Evolutionary conservation across 768 basidiomycete species (phyloP).

Genomic region (Kondoa malvinella): DNA sequence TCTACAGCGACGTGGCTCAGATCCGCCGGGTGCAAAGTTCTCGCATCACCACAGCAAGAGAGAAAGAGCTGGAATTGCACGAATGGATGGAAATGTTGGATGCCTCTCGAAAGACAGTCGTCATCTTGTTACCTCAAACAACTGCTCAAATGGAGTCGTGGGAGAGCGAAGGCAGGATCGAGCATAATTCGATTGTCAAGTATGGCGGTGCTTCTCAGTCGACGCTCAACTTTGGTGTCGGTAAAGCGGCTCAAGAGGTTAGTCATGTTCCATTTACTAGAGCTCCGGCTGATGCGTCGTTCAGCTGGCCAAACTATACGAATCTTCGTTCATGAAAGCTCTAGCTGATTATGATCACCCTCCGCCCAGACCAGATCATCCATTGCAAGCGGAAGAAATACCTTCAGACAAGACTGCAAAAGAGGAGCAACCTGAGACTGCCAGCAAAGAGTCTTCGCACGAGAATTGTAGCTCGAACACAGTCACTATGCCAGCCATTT

Average conservation of each 20-base stretch:
- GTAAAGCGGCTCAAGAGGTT: conserved; percentile 13
- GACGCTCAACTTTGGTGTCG: conserved; percentile 15
- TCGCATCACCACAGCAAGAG: conserved; percentile 12
- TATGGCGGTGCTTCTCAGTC: conserved; percentile 16
- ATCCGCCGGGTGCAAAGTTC: conserved; percentile 14
- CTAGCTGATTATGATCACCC: neutral
- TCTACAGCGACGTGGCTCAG: conserved; percentile 18
- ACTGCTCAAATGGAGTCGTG: conserved; percentile 16
- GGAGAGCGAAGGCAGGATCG: conserved; percentile 1
- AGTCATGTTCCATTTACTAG: conserved; percentile 9
- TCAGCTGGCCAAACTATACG: conserved; percentile 2
- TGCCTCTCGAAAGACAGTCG: conserved; percentile 11
- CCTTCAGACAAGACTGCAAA: too few species aligned
- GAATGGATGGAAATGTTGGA: conserved; percentile 19
- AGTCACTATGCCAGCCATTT: conserved; percentile 6
- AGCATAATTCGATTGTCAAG: conserved; percentile 13
- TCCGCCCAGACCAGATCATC: too few species aligned
- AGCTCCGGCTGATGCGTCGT: conserved; percentile 13
- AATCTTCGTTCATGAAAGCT: conserved; percentile 57
- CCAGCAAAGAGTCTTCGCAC: too few species aligned
- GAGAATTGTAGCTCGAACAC: neutral
- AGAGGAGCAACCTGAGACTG: too few species aligned
- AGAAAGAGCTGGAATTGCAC: conserved; percentile 8
- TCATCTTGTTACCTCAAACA: conserved; percentile 16
- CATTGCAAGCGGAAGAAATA: too few species aligned